Evolutionary conservation across 768 basidiomycete genomes (phyloP).

Genomic region (Sistotremastrum niveocremeum): DNA sequence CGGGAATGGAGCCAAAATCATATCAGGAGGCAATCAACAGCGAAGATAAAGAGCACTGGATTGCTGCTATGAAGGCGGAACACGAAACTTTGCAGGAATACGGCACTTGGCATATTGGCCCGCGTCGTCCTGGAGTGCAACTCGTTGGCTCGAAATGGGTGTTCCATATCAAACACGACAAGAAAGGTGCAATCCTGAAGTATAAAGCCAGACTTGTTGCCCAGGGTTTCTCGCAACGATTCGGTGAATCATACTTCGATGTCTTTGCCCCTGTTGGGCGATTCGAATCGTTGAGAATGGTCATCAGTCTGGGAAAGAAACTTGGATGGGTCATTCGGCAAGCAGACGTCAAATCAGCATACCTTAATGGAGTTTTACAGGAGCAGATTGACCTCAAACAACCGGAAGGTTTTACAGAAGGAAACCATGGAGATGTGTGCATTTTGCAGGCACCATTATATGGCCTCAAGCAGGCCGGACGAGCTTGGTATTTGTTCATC

Average conservation of each 20-base stretch:
- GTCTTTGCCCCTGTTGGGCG: too few relatives aligned
- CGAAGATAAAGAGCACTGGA: constrained; percentile 1
- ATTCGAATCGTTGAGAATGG: constrained; percentile 21
- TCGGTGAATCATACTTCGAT: constrained; percentile 9
- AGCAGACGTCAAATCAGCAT: constrained; percentile 11
- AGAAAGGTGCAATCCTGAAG: constrained; percentile 6
- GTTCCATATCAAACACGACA: constrained; percentile 12
- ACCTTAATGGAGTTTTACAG: constrained; percentile 5
- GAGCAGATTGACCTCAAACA: constrained; percentile 4
- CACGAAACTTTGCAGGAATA: neutral
- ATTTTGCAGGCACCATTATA: constrained; percentile 17
- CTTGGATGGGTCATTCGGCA: constrained; percentile 24
- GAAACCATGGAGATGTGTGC: too few relatives aligned
- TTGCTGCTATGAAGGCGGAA: neutral
- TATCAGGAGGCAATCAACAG: constrained; percentile 2
- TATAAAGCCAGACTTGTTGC: constrained; percentile 17
- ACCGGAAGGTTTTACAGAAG: constrained; percentile 2
- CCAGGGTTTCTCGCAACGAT: constrained; percentile 15
- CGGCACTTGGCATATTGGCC: constrained; percentile 12
- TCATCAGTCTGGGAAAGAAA: constrained; percentile 22
- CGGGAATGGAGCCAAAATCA: constrained; percentile 1
- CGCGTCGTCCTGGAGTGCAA: constrained; percentile 8
- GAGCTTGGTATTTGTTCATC: constrained; percentile 23
- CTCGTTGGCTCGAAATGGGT: constrained; percentile 14
- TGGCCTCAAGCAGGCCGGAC: constrained; percentile 23